phyloP scores from a whole-genome alignment of 2,329 filamentous ascomycete genomes.

The Penicillium sp. region DNA sequence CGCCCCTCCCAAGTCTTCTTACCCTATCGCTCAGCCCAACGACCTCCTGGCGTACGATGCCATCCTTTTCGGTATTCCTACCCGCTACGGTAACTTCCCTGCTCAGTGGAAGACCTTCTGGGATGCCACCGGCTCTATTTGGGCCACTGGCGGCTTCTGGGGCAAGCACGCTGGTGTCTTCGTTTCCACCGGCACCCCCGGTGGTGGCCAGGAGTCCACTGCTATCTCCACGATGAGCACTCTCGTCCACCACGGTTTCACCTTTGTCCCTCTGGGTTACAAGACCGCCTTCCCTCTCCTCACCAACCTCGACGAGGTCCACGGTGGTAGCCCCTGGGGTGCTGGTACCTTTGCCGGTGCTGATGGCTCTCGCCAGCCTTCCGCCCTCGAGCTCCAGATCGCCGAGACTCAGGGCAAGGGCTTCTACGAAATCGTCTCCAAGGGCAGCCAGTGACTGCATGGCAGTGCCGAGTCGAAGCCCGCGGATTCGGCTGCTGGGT shows the following conservation, averaged over 20 bases:
- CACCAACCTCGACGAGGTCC: conserved; percentile 71
- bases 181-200: conserved; percentile 76
- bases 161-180: conserved; percentile 93
- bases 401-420: conserved; percentile 78
- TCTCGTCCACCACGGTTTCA: conserved; percentile 86
- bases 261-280: conserved; percentile 95
- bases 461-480: conserved; percentile 45
- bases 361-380: conserved; percentile 83
- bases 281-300: conserved; percentile 71
- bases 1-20: conserved; percentile 71
- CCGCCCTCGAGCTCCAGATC: conserved; percentile 70
- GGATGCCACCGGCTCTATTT: conserved; percentile 85
- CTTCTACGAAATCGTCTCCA: conserved; percentile 76
- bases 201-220: conserved; percentile 92
- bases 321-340: conserved; percentile 88
- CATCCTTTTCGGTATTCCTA: conserved; percentile 91
- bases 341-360: conserved; percentile 79
- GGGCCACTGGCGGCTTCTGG: conserved; percentile 71
- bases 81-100: conserved; percentile 94
- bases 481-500: conserved; percentile 26
- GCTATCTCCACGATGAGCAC: conserved; percentile 78
- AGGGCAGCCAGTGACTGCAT: conserved; percentile 78
- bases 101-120: conserved; percentile 86
- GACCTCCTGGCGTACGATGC: conserved; percentile 75
- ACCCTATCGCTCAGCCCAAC: conserved; percentile 62